A percentile compares a stretch with the other conserved stretches of the same genome.
Evolutionary conservation across 352 stramenopile genomes (phyloP).

Genomic region (Plasmopara halstedii): DNA sequence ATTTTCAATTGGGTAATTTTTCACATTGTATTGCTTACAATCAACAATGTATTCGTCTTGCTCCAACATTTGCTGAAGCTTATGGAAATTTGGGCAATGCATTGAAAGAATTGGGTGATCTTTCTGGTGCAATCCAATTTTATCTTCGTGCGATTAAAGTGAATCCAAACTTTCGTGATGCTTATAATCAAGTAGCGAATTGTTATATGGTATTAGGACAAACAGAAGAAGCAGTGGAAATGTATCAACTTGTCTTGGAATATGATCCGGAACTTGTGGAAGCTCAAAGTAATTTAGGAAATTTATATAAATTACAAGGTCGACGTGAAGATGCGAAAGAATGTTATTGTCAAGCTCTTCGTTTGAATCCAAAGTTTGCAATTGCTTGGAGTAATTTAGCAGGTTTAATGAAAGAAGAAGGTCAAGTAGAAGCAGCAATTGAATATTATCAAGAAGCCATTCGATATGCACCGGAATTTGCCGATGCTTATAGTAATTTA

Average conservation of each 20-base stretch:
- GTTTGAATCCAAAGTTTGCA: slow-evolving; percentile 82
- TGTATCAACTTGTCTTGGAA: slow-evolving; percentile 91
- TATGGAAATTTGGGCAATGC: slow-evolving; percentile 93
- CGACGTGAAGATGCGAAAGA: slow-evolving; percentile 78
- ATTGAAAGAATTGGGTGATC: slow-evolving; percentile 91
- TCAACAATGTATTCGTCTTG: slow-evolving; percentile 89
- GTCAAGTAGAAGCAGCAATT: slow-evolving; percentile 70
- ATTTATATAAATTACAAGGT: slow-evolving; percentile 88
- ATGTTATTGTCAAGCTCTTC: slow-evolving; percentile 89
- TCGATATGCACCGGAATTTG: slow-evolving; percentile 72
- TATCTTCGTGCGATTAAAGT: slow-evolving; percentile 91
- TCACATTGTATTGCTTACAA: slow-evolving; percentile 94
- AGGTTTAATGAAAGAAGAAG: slow-evolving; percentile 87
- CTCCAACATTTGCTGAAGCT: slow-evolving; percentile 88
- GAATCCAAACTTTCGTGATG: slow-evolving; percentile 85
- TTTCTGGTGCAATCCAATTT: slow-evolving; percentile 86
- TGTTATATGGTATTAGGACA: slow-evolving; percentile 90
- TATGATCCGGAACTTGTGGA: slow-evolving; percentile 86
- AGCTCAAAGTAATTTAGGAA: slow-evolving; percentile 92
- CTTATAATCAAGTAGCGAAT: slow-evolving; percentile 90
- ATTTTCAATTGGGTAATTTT: slow-evolving; percentile 92
- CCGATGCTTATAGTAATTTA: slow-evolving; percentile 82
- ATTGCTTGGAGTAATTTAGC: slow-evolving; percentile 91
- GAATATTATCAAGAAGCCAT: slow-evolving; percentile 85
- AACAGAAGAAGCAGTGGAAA: slow-evolving; percentile 85